Evolutionary conservation across 2,329 filamentous ascomycete genomes (phyloP), one percentile per base, ranked within the genome.

Genomic region (Penicillium fuscoglaucum): DNA sequence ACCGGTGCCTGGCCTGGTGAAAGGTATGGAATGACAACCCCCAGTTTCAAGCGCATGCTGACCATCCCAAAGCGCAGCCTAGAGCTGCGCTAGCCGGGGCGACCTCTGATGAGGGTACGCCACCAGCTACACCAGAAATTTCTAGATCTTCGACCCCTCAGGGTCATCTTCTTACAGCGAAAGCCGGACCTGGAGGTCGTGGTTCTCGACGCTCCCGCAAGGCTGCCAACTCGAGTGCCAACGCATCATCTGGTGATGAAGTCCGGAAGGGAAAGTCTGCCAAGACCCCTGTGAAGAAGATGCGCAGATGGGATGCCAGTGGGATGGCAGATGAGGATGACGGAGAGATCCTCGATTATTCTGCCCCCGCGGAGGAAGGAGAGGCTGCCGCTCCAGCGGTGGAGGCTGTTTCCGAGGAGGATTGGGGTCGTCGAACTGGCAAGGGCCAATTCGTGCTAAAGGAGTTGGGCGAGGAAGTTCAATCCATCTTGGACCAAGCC

Each of bases 361-460:
- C 95, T n/a, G 84, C 83, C 4, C 77, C 80, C 21, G 83, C 82
- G 47, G 79, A 79, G 52, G 83, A 84, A 64, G 83, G 84, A 50
- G 83, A 84, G 65, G 73, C 74, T 31, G 78, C 84, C 53, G 74
- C 75, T 1, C 82, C 85, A 24, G 83, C 84, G 10, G 77, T 96
- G 3, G 90, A 96, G 68, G 84, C 86, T 43, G 87, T 97, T 33
- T 87, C 91, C 61, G 84, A 90, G 51, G 86, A 88, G 13, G 87
- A 90, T 1, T 97, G 92, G 91, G 95, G 95, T 37, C 90, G 84
- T 37, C 88, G 86, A 70, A 96, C 90, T 15, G 85, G 84, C 52
- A 93, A 93, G 77, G 95, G 95, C 52, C 90, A 97, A 71, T 99
- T 98, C 69, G 88, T 98, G 49, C 80, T 99, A 63, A 96, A 90